These are phyloP conservation scores for Xylariaceae sp. DNA, from an alignment of 2,329 filamentous ascomycete species.

Conservation along the genomic window DNA sequence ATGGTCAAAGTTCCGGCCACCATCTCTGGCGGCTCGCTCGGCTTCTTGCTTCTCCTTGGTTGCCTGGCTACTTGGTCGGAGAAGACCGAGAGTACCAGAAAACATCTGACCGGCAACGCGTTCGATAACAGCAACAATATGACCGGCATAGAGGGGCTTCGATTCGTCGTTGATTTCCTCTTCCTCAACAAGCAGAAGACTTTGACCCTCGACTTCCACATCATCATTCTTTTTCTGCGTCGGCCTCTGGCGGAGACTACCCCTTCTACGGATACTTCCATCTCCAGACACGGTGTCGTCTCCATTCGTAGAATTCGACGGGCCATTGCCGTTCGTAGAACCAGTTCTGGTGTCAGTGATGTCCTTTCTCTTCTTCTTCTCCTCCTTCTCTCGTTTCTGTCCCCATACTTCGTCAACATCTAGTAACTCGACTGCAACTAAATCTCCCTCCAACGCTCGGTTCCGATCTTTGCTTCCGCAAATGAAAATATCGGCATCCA, in stretches of 20 bases:
- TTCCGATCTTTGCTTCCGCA: conserved; percentile 99
- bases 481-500: conserved; percentile 98
- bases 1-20: conserved; percentile 69
- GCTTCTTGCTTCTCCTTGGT: conserved; percentile 99
- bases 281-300: conserved; percentile 60
- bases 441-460: conserved; percentile 89
- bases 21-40: conserved; percentile 86
- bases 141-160: conserved; percentile 94
- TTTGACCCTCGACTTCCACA: conserved; percentile 97
- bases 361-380: conserved; percentile 99
- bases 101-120: conserved; percentile 98
- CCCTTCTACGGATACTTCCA: conserved; percentile 83
- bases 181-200: conserved; percentile 91
- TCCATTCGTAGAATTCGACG: conserved; percentile 57
- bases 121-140: conserved; percentile 95
- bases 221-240: conserved; percentile 99
- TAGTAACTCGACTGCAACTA: conserved; percentile 91
- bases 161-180: conserved; percentile 98
- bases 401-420: conserved; percentile 98
- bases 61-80: conserved; percentile 94
- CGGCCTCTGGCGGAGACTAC: conserved; percentile 90
- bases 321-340: conserved; percentile 66
- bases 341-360: conserved; percentile 85
- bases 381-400: conserved; percentile 98
- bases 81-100: conserved; percentile 86